phyloP scores from a whole-genome alignment of 2,329 filamentous ascomycete species.

The Sclerotinia sclerotiorum region DNA sequence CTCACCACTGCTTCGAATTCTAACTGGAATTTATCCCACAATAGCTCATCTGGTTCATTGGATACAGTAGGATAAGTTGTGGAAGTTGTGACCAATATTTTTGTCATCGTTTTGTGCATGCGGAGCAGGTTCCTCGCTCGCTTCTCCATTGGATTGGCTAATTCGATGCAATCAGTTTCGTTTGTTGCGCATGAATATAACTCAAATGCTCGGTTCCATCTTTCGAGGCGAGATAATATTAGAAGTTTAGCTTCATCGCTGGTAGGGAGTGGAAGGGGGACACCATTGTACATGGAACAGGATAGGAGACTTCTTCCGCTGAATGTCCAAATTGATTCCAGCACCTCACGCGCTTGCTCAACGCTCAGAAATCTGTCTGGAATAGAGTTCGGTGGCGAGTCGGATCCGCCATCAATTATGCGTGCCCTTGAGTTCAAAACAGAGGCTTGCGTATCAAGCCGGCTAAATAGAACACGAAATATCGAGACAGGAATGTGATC shows the following conservation, averaged over 20 bases:
- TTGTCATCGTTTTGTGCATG: conserved; percentile 11
- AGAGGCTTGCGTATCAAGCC: conserved; percentile 27
- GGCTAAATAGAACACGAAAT: conserved; percentile 26
- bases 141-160: neutral
- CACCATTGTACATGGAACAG: conserved; percentile 20
- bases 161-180: neutral
- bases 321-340: conserved; percentile 20
- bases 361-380: neutral
- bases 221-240: neutral
- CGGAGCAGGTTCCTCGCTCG: conserved; percentile 2
- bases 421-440: conserved; percentile 7
- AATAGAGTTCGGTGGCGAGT: neutral
- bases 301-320: conserved; percentile 13
- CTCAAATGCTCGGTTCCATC: conserved; percentile 14
- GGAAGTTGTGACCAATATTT: conserved; percentile 16
- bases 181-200: neutral
- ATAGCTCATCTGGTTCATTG: conserved; percentile 9
- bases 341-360: conserved; percentile 15
- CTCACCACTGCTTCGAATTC: conserved; percentile 19
- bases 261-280: conserved; percentile 12
- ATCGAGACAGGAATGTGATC: conserved; percentile 24
- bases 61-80: neutral
- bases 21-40: conserved; percentile 23
- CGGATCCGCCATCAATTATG: conserved; percentile 14
- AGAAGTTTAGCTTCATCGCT: neutral